Evolutionary conservation across 371 early-diverging fungal genomes (phyloP).

Genomic region (Haplosporangium sp.): DNA sequence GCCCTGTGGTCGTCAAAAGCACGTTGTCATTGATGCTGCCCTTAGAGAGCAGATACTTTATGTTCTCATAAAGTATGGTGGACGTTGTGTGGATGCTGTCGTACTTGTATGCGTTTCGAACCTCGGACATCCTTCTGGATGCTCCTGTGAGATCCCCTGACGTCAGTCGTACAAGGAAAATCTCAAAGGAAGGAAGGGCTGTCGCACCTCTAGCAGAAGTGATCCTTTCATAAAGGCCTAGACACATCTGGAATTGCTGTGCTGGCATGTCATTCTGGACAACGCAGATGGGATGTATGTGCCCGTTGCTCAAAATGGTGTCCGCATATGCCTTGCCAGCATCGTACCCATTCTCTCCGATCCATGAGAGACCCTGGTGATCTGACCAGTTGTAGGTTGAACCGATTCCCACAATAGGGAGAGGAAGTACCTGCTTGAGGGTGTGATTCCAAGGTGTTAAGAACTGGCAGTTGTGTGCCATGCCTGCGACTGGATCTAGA

Average conservation of each 20-base stretch:
- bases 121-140: constrained; percentile 10
- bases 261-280: constrained; percentile 22
- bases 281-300: constrained; percentile 26
- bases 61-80: constrained; percentile 29
- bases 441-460: constrained; percentile 45
- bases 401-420: constrained; percentile 44
- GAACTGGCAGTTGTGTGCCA: neutral
- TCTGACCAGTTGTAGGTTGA: constrained; percentile 12
- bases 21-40: neutral
- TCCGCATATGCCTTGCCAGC: constrained; percentile 36
- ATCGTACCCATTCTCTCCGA: constrained; percentile 36
- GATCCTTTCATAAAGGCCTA: constrained; percentile 32
- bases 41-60: constrained; percentile 13
- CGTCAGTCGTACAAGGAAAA: constrained; percentile 10
- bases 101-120: constrained; percentile 9
- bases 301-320: constrained; percentile 5
- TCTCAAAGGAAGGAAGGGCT: constrained; percentile 18
- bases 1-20: constrained; percentile 34
- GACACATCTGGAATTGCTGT: constrained; percentile 37
- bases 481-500: no score
- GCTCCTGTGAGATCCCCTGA: constrained; percentile 24
- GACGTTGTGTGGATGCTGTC: constrained; percentile 46
- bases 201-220: neutral
- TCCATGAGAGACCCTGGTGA: constrained; percentile 34
- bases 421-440: constrained; percentile 14